Percentiles rank a stretch among this genome's conserved stretches.
Evolutionary conservation across 192 early-diverging fungal genomes (phyloP).

Genomic region (Chytriomyces sp.): DNA sequence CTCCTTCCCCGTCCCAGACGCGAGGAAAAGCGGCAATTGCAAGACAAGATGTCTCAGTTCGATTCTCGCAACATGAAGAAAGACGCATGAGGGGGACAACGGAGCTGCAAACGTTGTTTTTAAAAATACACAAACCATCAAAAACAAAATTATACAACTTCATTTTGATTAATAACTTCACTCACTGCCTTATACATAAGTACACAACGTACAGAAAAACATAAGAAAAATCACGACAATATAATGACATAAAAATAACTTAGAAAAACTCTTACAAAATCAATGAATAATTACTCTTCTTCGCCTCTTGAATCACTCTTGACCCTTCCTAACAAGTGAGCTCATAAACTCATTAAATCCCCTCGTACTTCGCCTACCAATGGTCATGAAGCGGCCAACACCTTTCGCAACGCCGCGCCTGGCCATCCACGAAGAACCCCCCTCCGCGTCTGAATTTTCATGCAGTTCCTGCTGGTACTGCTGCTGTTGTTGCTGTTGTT

Average conservation of each 20-base stretch:
- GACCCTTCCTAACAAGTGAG: not conserved
- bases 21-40: slow-evolving; percentile 11
- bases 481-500: not conserved
- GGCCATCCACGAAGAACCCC: no score
- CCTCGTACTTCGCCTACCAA: not conserved
- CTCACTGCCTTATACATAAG: no score
- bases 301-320: no score
- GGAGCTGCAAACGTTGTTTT: not conserved
- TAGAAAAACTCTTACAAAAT: no score
- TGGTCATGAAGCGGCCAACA: not conserved
- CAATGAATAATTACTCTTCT: no score
- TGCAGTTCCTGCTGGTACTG: not conserved
- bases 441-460: no score
- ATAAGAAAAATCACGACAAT: no score
- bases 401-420: not conserved
- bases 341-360: not conserved
- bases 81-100: not conserved
- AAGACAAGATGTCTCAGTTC: slow-evolving; percentile 31
- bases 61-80: slow-evolving; percentile 26
- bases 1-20: not conserved
- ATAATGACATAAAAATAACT: no score
- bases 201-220: no score
- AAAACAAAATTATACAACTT: no score
- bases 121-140: no score
- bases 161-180: no score